Evolutionary conservation across 106 monocot genomes (phyloP).

Genomic region (Allium fistulosum): DNA sequence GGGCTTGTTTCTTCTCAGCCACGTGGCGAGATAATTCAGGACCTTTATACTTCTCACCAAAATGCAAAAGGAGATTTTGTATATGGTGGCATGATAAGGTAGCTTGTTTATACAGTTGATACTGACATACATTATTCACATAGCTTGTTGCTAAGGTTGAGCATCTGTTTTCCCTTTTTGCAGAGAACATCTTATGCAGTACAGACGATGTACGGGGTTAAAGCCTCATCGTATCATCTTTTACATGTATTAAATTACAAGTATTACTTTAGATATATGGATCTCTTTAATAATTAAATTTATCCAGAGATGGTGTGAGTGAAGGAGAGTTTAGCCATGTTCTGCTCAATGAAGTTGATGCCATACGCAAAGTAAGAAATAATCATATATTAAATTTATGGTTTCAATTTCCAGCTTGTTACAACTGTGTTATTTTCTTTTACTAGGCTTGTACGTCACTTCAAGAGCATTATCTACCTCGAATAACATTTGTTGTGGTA

Average conservation of each 20-base stretch:
- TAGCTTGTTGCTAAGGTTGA: neutral
- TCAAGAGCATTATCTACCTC: conserved; percentile 49
- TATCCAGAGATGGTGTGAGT: conserved; percentile 59
- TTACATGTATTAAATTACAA: conserved; percentile 33
- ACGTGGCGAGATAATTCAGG: conserved; percentile 65
- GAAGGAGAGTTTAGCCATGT: conserved; percentile 77
- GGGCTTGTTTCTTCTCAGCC: conserved; percentile 59
- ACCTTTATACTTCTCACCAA: conserved; percentile 25
- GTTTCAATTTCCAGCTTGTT: neutral
- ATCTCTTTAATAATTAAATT: neutral
- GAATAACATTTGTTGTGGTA: conserved; percentile 78
- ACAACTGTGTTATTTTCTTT: neutral
- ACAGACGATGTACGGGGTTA: conserved; percentile 13
- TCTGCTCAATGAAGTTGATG: conserved; percentile 59
- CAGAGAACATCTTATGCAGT: conserved; percentile 55
- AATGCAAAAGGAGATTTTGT: conserved; percentile 28
- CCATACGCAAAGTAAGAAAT: conserved; percentile 49
- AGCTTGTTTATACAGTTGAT: neutral
- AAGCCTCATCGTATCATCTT: conserved; percentile 74
- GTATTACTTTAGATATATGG: neutral
- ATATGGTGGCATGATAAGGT: conserved; percentile 43
- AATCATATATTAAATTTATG: neutral
- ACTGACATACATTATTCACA: neutral
- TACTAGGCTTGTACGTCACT: conserved; percentile 62
- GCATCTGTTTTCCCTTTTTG: neutral